A percentile compares a stretch with the other conserved stretches of the same genome.
Conservation (phyloP, 2,329 filamentous ascomycete genomes). For the Hirsutella thompsonii region DNA sequence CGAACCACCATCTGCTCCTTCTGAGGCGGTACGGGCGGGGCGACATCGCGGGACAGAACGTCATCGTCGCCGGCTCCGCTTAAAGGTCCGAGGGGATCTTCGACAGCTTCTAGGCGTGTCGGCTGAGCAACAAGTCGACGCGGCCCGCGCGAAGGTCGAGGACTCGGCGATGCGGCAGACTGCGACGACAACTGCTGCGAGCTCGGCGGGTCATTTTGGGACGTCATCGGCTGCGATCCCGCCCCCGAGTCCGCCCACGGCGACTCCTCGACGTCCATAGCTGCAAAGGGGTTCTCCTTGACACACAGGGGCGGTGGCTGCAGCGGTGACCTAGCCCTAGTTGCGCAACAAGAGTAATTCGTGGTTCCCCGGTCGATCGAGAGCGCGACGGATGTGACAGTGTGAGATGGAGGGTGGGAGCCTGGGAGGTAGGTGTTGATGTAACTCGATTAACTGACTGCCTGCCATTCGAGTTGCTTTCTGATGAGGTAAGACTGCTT, state of each 20-base stretch:
- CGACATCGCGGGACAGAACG: conserved; percentile 21
- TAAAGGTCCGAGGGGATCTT: conserved; percentile 66
- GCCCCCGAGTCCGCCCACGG: conserved; percentile 38
- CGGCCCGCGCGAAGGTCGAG: conserved; percentile 33
- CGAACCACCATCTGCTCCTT: conserved; percentile 53
- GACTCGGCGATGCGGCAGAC: conserved; percentile 16
- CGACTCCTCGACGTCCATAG: conserved; percentile 39
- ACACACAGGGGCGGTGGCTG: neutral
- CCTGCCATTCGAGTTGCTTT: neutral
- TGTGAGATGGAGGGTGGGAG: too few species aligned
- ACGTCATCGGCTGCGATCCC: conserved; percentile 14
- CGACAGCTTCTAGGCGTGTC: conserved; percentile 65
- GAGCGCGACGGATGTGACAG: too few species aligned
- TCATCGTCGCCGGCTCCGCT: conserved; percentile 45
- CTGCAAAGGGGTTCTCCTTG: conserved; percentile 2
- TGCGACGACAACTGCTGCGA: conserved; percentile 18
- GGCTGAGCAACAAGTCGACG: conserved; percentile 61
- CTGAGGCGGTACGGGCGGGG: conserved; percentile 56
- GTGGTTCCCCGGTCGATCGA: too few species aligned
- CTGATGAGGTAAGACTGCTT: neutral
- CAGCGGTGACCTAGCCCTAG: neutral
- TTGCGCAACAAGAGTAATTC: neutral
- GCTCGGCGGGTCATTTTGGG: conserved; percentile 17
- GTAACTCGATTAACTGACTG: too few species aligned
- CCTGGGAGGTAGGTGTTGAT: too few species aligned